Evolutionary conservation across 345 rosid species (phyloP).

Genomic region (Anacardium occidentale): DNA sequence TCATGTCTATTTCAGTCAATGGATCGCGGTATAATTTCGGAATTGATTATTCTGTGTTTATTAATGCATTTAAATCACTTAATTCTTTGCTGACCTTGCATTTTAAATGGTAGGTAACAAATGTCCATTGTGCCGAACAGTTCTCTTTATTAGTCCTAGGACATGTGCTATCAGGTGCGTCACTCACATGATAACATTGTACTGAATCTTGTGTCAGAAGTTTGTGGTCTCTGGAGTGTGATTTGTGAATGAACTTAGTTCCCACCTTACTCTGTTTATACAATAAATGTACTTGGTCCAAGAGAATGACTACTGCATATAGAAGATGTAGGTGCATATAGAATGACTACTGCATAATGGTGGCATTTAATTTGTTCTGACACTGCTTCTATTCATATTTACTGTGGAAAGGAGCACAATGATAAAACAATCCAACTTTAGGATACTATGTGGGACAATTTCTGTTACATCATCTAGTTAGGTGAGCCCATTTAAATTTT

Average conservation of each 20-base stretch:
- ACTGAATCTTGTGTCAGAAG: constrained; percentile 2
- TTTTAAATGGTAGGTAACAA: constrained; percentile 64
- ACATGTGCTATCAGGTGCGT: constrained; percentile 81
- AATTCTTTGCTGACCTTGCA: constrained; percentile 17
- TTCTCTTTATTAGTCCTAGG: constrained; percentile 81
- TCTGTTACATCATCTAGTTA: neutral
- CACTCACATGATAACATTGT: neutral
- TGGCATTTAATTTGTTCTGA: neutral
- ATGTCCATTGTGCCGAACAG: constrained; percentile 91
- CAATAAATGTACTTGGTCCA: constrained; percentile 14
- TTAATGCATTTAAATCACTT: constrained; percentile 1
- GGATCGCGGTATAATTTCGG: constrained; percentile 70
- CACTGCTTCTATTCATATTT: constrained; percentile 1
- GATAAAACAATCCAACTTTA: neutral
- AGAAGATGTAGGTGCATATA: constrained; percentile 11
- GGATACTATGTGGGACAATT: neutral
- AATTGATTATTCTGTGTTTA: constrained; percentile 15
- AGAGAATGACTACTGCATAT: too few species aligned
- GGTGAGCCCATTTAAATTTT: neutral
- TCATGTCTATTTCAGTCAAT: constrained; percentile 86
- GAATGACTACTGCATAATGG: neutral
- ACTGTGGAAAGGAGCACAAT: neutral
- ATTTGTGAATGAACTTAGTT: neutral
- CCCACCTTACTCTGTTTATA: constrained; percentile 1
- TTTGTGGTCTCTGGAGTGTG: neutral